phyloP scores from a whole-genome alignment of 1,284 basidiomycete species.

The Rhodotorula glutinis region DNA sequence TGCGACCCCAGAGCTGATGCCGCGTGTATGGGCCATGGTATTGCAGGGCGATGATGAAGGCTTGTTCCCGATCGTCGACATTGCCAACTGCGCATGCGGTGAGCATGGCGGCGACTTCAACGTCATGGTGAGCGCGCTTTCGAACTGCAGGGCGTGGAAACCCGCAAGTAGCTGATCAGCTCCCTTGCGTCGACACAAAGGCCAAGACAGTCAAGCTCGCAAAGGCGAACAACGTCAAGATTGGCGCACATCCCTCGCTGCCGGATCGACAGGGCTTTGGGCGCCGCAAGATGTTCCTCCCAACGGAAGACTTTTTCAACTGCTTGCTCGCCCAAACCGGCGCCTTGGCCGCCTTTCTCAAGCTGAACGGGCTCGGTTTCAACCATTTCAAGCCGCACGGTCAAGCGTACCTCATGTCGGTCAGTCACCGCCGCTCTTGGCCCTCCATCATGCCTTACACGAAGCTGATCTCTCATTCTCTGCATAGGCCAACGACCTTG shows the following conservation, averaged over 20 bases:
- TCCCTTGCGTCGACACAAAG: too few relatives aligned
- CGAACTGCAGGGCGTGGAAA: too few relatives aligned
- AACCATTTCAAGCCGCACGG: constrained; percentile 61
- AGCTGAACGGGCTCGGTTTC: constrained; percentile 53
- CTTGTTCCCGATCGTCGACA: constrained; percentile 62
- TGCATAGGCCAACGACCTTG: constrained; percentile 54
- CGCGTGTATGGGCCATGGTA: too few relatives aligned
- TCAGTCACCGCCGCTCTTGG: neutral
- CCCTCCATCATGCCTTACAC: neutral
- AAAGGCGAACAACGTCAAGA: constrained; percentile 55
- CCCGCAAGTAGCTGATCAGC: too few relatives aligned
- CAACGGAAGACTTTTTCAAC: constrained; percentile 58
- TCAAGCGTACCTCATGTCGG: constrained; percentile 42
- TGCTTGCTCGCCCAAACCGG: constrained; percentile 63
- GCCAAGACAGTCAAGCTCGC: constrained; percentile 59
- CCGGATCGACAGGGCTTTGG: constrained; percentile 63
- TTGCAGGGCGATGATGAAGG: constrained; percentile 58
- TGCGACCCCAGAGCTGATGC: too few relatives aligned
- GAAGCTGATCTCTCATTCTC: neutral
- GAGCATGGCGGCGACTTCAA: constrained; percentile 57
- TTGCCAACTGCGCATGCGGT: constrained; percentile 64
- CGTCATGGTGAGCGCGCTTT: constrained; percentile 52
- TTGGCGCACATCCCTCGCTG: constrained; percentile 63
- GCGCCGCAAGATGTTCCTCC: constrained; percentile 60
- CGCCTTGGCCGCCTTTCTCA: constrained; percentile 59